These are phyloP conservation scores for Phytophthora pluvialis DNA, from an alignment of 352 stramenopile genomes.

Conservation along the genomic window DNA sequence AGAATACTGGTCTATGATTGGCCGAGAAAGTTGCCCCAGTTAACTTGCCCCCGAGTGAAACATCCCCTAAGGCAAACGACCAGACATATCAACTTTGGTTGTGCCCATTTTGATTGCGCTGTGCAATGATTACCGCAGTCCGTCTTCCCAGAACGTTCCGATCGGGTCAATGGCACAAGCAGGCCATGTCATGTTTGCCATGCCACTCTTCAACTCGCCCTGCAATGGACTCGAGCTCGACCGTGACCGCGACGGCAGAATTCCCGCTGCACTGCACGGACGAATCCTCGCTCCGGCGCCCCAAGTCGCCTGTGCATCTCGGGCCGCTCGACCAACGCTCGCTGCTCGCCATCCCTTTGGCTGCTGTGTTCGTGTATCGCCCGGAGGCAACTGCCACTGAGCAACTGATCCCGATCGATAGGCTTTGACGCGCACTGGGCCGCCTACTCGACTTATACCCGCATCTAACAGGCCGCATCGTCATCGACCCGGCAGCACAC, in stretches of 20 bases:
- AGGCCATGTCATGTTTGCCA: too few species aligned
- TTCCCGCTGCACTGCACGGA: conserved; percentile 14
- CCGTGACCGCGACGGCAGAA: conserved; percentile 1
- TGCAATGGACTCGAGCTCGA: too few species aligned
- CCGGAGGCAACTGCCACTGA: background rate
- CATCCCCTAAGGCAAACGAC: too few species aligned
- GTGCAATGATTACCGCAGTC: too few species aligned
- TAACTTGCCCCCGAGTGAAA: too few species aligned
- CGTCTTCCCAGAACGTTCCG: too few species aligned
- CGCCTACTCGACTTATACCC: background rate
- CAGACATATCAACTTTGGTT: too few species aligned
- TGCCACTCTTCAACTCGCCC: too few species aligned
- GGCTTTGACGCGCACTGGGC: background rate
- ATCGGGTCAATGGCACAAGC: too few species aligned
- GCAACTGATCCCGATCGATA: conserved; percentile 20
- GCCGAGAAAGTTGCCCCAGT: too few species aligned
- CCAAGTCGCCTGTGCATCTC: conserved; percentile 17
- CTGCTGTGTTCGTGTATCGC: conserved; percentile 33
- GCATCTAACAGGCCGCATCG: conserved; percentile 12
- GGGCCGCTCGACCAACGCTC: conserved; percentile 29
- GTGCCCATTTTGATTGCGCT: too few species aligned
- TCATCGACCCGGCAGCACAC: conserved; percentile 15
- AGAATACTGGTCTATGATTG: too few species aligned
- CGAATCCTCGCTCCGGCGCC: conserved; percentile 3
- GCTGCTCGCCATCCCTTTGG: conserved; percentile 21